phyloP scores from a whole-genome alignment of 2,329 filamentous ascomycete genomes.

The Simplicillium sp. region DNA sequence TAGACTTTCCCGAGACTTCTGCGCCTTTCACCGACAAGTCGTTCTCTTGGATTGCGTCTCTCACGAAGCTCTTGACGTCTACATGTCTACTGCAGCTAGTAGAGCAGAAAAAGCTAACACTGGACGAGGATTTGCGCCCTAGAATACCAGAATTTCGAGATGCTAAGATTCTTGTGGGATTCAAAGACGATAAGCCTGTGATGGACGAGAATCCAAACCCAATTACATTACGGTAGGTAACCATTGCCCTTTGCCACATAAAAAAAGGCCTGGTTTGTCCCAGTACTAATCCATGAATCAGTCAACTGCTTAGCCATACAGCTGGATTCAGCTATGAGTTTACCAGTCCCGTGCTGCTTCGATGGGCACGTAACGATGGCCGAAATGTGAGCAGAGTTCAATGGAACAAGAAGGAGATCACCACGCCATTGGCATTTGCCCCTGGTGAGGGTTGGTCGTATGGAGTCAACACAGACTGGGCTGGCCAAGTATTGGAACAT shows the following conservation, averaged over 20 bases:
- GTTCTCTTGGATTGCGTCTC: slow-evolving; percentile 20
- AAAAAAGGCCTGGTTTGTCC: too few relatives aligned
- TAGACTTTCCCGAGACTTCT: slow-evolving; percentile 11
- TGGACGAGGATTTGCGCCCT: slow-evolving; percentile 20
- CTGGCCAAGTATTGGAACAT: slow-evolving; percentile 24
- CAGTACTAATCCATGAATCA: slow-evolving; percentile 5
- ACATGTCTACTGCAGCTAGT: slow-evolving; percentile 21
- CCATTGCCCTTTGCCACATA: too few relatives aligned
- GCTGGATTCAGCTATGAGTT: slow-evolving; percentile 27
- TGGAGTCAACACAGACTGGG: slow-evolving; percentile 28
- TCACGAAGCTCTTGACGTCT: slow-evolving; percentile 24
- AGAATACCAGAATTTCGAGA: slow-evolving; percentile 16
- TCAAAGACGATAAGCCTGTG: slow-evolving; percentile 15
- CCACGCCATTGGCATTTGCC: slow-evolving; percentile 23
- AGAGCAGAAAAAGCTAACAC: slow-evolving; percentile 14
- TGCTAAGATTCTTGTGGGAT: slow-evolving; percentile 16
- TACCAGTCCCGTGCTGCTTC: slow-evolving; percentile 18
- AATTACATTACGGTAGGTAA: slow-evolving; percentile 17
- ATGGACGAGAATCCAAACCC: slow-evolving; percentile 15
- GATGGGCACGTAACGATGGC: slow-evolving; percentile 20
- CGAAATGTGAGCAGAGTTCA: slow-evolving; percentile 12
- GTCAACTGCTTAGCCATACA: slow-evolving; percentile 30
- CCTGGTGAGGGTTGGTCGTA: slow-evolving; percentile 33
- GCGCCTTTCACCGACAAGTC: slow-evolving; percentile 15
- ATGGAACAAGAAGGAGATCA: slow-evolving; percentile 19